phyloP scores from a whole-genome alignment of 2,329 filamentous ascomycete species.

The Colletotrichum lupini region DNA sequence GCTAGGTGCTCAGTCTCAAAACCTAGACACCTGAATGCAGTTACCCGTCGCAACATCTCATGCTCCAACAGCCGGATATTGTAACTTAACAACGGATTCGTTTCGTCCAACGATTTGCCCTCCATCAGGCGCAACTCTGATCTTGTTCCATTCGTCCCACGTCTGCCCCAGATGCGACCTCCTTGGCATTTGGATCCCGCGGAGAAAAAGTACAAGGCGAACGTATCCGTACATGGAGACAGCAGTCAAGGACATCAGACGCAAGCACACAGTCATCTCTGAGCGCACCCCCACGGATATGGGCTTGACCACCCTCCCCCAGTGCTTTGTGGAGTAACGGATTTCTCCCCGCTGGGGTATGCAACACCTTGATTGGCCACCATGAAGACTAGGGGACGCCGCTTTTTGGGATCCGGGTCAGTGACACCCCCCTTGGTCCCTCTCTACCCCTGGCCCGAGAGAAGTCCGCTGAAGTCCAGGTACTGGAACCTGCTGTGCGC shows the following conservation, averaged over 20 bases:
- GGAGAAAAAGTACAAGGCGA: conserved; percentile 20
- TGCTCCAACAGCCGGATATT: background rate
- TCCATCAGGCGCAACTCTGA: background rate
- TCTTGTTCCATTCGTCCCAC: conserved; percentile 9
- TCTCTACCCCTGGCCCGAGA: conserved; percentile 19
- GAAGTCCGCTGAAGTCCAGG: conserved; percentile 30
- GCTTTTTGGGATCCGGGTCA: conserved; percentile 25
- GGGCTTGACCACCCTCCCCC: conserved; percentile 17
- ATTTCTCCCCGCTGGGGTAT: conserved; percentile 30
- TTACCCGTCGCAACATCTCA: background rate
- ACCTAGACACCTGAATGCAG: background rate
- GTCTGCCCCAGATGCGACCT: conserved; percentile 27
- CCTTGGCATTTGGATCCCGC: conserved; percentile 25
- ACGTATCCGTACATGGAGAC: conserved; percentile 3
- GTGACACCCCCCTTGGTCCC: conserved; percentile 23
- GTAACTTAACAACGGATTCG: background rate
- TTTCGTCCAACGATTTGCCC: background rate
- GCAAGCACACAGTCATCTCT: conserved; percentile 1
- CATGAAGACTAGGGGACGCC: background rate
- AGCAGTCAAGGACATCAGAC: conserved; percentile 11
- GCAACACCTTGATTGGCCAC: conserved; percentile 20
- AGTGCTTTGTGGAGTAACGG: conserved; percentile 23
- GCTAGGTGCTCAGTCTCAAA: background rate
- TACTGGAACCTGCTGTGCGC: conserved; percentile 33
- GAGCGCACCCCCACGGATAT: conserved; percentile 21